A percentile compares a stretch with the other conserved stretches of the same genome.
Evolutionary conservation across 768 basidiomycete genomes (phyloP).

Genomic region (Suillus discolor): DNA sequence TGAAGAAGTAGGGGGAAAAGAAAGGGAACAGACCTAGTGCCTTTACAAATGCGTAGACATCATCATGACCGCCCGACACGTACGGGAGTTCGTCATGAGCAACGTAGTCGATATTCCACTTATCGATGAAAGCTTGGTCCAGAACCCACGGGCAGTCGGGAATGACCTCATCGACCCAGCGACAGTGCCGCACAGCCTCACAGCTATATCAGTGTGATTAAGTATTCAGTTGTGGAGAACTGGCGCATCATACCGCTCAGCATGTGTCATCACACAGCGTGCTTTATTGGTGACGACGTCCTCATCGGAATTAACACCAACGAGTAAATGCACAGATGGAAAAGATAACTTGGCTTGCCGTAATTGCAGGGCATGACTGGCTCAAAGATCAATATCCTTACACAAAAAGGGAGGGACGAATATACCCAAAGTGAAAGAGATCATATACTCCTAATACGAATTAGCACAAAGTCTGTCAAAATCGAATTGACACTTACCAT

Average conservation of each 20-base stretch:
- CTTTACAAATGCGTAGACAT: conserved; percentile 86
- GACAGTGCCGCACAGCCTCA: conserved; percentile 92
- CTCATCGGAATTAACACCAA: conserved; percentile 91
- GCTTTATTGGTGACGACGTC: conserved; percentile 81
- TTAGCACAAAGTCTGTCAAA: not conserved
- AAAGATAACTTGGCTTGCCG: conserved; percentile 97
- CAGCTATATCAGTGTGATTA: conserved; percentile 46
- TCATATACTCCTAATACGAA: conserved; percentile 83
- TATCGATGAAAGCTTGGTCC: conserved; percentile 77
- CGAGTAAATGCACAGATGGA: conserved; percentile 85
- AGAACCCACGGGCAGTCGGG: conserved; percentile 92
- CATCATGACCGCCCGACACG: conserved; percentile 72
- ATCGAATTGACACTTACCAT: conserved; percentile 56
- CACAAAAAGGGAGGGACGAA: conserved; percentile 11
- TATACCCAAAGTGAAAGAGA: conserved; percentile 93
- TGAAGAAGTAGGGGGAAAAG: not conserved
- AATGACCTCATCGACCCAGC: conserved; percentile 95
- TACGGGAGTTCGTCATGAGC: conserved; percentile 97
- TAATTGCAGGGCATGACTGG: conserved; percentile 90
- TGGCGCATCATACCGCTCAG: conserved; percentile 62
- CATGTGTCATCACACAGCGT: conserved; percentile 83
- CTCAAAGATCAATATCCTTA: conserved; percentile 12
- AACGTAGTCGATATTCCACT: conserved; percentile 92
- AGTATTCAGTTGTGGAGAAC: not conserved
- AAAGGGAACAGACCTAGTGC: conserved; percentile 58